Evolutionary conservation across 139 green algal species (phyloP).

Genomic region (Tetraselmis striata): DNA sequence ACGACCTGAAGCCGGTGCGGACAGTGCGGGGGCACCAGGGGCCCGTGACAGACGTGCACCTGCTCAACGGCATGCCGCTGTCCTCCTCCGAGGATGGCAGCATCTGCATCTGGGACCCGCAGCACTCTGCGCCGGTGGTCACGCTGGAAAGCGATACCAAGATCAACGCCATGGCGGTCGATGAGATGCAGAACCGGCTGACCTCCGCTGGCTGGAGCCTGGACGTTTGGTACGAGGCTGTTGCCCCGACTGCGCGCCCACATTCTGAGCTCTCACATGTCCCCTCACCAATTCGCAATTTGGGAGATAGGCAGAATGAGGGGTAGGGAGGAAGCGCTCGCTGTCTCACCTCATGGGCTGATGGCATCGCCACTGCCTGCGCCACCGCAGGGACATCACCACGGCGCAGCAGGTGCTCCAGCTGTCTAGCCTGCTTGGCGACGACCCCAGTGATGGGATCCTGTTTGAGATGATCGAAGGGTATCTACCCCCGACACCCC

Average conservation of each 20-base stretch:
- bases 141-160: conserved; percentile 19
- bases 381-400: no score
- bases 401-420: conserved; percentile 26
- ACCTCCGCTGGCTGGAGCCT: conserved; percentile 10
- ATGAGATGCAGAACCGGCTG: conserved; percentile 24
- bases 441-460: not conserved
- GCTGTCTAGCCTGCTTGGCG: not conserved
- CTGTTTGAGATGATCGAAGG: not conserved
- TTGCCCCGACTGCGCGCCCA: no score
- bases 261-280: no score
- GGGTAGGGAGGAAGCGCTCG: no score
- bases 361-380: no score
- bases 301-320: no score
- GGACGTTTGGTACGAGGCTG: conserved; percentile 32
- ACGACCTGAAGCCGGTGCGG: conserved; percentile 32
- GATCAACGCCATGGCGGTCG: conserved; percentile 22
- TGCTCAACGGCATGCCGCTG: conserved; percentile 30
- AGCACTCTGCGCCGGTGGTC: conserved; percentile 15
- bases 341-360: no score
- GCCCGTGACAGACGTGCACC: conserved; percentile 14
- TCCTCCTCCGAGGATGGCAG: conserved; percentile 29
- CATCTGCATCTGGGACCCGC: conserved; percentile 36
- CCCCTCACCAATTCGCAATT: no score
- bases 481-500: not conserved
- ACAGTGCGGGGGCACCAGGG: conserved; percentile 36